phyloP scores from a whole-genome alignment of 768 basidiomycete species.

The Macrocybe gigantea region DNA sequence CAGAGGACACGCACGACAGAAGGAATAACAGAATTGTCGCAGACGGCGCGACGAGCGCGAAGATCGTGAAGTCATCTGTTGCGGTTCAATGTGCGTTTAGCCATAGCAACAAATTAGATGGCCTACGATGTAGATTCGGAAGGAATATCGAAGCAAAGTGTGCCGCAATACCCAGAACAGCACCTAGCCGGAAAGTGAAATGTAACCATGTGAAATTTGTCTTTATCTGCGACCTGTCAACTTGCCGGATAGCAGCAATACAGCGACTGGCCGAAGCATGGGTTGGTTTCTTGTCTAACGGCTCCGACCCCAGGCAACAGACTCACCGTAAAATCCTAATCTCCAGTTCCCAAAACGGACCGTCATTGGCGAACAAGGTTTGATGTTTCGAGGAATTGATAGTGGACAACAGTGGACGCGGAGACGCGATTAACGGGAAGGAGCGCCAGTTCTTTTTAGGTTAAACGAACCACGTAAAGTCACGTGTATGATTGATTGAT shows the following conservation, averaged over 20 bases:
- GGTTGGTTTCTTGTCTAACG: too few relatives aligned
- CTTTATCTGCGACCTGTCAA: conserved; percentile 1
- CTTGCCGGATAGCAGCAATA: conserved; percentile 40
- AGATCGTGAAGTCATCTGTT: conserved; percentile 67
- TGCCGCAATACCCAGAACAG: conserved; percentile 62
- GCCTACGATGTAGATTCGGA: conserved; percentile 57
- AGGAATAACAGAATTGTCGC: conserved; percentile 60
- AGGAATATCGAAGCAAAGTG: conserved; percentile 67
- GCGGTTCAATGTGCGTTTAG: too few relatives aligned
- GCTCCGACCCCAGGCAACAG: not conserved
- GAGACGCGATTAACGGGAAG: too few relatives aligned
- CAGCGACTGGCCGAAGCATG: conserved; percentile 26
- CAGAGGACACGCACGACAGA: conserved; percentile 38
- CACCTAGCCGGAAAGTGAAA: conserved; percentile 20
- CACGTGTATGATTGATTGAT: too few relatives aligned
- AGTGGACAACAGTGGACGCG: too few relatives aligned
- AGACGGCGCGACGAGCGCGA: conserved; percentile 59
- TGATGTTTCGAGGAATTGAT: too few relatives aligned
- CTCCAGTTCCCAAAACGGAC: conserved; percentile 55
- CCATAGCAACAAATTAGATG: not conserved
- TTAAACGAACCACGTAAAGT: too few relatives aligned
- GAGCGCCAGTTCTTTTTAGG: too few relatives aligned
- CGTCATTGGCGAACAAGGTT: conserved; percentile 36
- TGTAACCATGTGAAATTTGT: not conserved
- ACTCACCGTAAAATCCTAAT: conserved; percentile 45